Percentiles rank a stretch among this genome's conserved stretches.
Conservation (phyloP, 2,329 filamentous ascomycete genomes). For the Hymenoscyphus repandus region DNA sequence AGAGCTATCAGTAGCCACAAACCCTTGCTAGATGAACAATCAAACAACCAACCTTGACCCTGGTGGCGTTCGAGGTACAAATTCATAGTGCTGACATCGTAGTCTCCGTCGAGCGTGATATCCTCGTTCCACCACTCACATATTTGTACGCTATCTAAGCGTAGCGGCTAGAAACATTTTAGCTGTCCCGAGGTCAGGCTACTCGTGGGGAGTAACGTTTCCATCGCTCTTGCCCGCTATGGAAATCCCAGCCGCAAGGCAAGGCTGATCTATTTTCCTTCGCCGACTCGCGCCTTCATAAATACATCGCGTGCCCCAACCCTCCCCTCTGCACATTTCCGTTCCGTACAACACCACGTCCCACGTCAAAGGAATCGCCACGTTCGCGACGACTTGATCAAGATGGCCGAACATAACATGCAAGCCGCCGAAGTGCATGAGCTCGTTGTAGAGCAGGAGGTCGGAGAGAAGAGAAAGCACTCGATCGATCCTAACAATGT, state of each 20-base stretch:
- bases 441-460: constrained; percentile 13
- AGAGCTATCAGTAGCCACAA: too few relatives aligned
- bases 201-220: neutral
- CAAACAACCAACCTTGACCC: too few relatives aligned
- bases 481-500: constrained; percentile 11
- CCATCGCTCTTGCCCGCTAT: neutral
- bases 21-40: too few relatives aligned
- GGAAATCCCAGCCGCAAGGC: too few relatives aligned
- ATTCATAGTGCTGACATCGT: too few relatives aligned
- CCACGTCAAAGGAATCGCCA: neutral
- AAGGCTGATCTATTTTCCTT: too few relatives aligned
- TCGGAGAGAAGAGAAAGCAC: constrained; percentile 4
- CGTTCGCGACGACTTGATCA: constrained; percentile 1
- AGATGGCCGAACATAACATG: constrained; percentile 20
- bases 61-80: too few relatives aligned
- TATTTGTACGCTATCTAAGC: neutral
- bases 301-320: neutral
- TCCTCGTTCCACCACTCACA: neutral
- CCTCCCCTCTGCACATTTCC: neutral
- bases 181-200: neutral
- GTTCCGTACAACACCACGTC: neutral
- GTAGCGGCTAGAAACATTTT: neutral
- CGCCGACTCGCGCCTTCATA: neutral
- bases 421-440: constrained; percentile 16
- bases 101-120: too few relatives aligned